Percentiles rank a stretch among this genome's conserved stretches.
phyloP scores from a whole-genome alignment of 192 early-diverging fungal genomes.

The Coemansia reversa region DNA sequence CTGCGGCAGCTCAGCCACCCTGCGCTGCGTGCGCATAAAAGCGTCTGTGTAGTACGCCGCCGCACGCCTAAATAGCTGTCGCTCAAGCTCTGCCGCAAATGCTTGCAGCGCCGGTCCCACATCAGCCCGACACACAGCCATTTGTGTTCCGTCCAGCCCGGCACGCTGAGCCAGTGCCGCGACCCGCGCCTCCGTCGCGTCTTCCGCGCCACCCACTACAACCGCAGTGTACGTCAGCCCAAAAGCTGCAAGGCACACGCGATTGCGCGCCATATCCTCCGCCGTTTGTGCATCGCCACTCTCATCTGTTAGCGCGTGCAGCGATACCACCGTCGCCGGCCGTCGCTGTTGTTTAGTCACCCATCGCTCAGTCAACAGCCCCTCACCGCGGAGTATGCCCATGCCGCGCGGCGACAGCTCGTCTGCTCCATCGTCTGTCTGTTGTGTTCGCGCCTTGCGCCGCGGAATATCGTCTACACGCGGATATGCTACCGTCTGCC shows the following conservation, averaged over 20 bases:
- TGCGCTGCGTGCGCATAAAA: conserved; percentile 39
- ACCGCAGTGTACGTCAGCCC: conserved; percentile 37
- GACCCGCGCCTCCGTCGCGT: conserved; percentile 16
- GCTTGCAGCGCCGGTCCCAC: conserved; percentile 30
- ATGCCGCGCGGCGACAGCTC: conserved; percentile 21
- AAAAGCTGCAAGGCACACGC: conserved; percentile 36
- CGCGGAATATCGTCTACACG: conserved; percentile 43
- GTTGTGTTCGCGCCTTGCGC: conserved; percentile 16
- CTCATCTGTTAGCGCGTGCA: conserved; percentile 26
- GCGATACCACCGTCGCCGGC: conserved; percentile 34
- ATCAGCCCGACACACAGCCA: conserved; percentile 37
- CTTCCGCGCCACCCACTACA: conserved; percentile 25
- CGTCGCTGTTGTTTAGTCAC: conserved; percentile 34
- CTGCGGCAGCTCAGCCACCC: conserved; percentile 23
- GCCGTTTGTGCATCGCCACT: conserved; percentile 15
- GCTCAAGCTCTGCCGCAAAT: conserved; percentile 28
- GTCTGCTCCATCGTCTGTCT: neutral
- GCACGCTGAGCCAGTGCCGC: conserved; percentile 12
- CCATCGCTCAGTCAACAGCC: conserved; percentile 26
- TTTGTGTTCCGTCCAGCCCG: conserved; percentile 29
- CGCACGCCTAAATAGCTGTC: conserved; percentile 15
- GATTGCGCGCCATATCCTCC: conserved; percentile 46
- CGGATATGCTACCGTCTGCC: conserved; percentile 32
- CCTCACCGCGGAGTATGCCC: conserved; percentile 17
- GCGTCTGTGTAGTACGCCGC: conserved; percentile 29